Evolutionary conservation across 306 rosid genomes (phyloP).

Genomic region (Ormosia semicastrata): DNA sequence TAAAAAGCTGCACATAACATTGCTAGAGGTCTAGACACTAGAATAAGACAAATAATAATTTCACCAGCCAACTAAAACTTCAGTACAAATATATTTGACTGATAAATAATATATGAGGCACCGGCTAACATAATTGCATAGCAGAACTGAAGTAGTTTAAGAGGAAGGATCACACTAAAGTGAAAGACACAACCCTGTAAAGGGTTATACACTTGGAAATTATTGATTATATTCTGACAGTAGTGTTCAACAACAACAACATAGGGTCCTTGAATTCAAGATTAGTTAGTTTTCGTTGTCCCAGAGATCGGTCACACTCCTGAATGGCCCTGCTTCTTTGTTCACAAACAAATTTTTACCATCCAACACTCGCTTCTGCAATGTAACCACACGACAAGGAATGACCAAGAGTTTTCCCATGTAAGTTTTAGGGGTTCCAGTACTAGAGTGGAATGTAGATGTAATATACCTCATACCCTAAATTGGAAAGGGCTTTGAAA

Average conservation of each 20-base stretch:
- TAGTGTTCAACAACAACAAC: background rate
- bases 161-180: background rate
- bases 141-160: background rate
- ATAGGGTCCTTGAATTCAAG: background rate
- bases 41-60: background rate
- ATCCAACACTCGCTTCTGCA: slow-evolving; percentile 24
- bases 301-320: slow-evolving; percentile 3
- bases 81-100: background rate
- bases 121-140: background rate
- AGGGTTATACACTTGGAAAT: background rate
- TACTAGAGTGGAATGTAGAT: background rate
- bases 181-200: background rate
- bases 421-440: too few species aligned
- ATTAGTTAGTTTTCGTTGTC: background rate
- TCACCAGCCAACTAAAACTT: background rate
- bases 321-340: slow-evolving; percentile 27
- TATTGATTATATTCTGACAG: background rate
- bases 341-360: slow-evolving; percentile 14
- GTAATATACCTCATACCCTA: background rate
- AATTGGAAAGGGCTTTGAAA: slow-evolving; percentile 5
- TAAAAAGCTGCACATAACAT: background rate
- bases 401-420: too few species aligned
- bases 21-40: background rate
- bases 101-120: background rate
- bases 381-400: background rate